These are phyloP conservation scores for Sinapis alba DNA, from an alignment of 441 rosid species.

Conservation along the genomic window DNA sequence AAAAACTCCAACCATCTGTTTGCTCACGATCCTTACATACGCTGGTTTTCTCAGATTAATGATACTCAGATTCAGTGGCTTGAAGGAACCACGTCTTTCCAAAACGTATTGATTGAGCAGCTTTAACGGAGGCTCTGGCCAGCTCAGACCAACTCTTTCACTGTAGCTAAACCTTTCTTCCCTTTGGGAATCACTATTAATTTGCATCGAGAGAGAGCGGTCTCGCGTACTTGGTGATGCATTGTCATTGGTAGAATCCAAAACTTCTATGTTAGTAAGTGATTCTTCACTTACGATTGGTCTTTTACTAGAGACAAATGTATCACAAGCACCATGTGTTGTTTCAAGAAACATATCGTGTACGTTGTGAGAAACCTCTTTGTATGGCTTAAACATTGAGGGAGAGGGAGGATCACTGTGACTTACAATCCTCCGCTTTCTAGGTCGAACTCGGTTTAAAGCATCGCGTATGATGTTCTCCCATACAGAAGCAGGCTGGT, in stretches of 20 bases:
- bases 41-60: constrained; percentile 62
- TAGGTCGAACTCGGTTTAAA: constrained; percentile 56
- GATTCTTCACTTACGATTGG: constrained; percentile 26
- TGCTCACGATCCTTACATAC: constrained; percentile 78
- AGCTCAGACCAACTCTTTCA: constrained; percentile 72
- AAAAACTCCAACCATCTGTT: constrained; percentile 96
- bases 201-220: constrained; percentile 48
- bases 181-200: constrained; percentile 46
- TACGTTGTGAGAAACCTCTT: constrained; percentile 55
- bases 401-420: constrained; percentile 92
- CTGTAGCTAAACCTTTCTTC: constrained; percentile 57
- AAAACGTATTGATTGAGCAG: constrained; percentile 58
- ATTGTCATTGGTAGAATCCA: constrained; percentile 28
- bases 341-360: constrained; percentile 64
- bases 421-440: constrained; percentile 53
- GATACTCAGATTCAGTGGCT: constrained; percentile 56
- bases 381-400: constrained; percentile 62
- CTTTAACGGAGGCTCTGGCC: constrained; percentile 80
- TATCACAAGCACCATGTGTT: constrained; percentile 62
- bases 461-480: constrained; percentile 77
- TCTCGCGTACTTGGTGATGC: constrained; percentile 57
- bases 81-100: constrained; percentile 57
- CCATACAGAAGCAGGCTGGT: constrained; percentile 78
- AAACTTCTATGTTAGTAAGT: constrained; percentile 19
- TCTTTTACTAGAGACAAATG: constrained; percentile 40